Evolutionary conservation across 1,139 yeast genomes (phyloP).

Genomic region (Hanseniaspora gamundiae): DNA sequence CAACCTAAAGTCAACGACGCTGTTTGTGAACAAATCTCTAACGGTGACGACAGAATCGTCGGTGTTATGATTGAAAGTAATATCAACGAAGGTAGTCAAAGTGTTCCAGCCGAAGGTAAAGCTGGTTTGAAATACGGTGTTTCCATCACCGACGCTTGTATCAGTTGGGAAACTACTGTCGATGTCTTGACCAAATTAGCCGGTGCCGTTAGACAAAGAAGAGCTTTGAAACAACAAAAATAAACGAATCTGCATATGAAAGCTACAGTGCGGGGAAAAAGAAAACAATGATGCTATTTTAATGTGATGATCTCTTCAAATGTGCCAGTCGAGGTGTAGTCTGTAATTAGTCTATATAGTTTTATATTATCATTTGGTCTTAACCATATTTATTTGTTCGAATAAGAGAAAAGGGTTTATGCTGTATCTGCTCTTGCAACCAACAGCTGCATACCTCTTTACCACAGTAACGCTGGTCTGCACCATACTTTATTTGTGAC

Average conservation of each 20-base stretch:
- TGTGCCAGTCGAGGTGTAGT: too few species aligned
- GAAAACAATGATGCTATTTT: too few species aligned
- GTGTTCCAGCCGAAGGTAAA: slow-evolving; percentile 66
- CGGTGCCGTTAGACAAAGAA: slow-evolving; percentile 70
- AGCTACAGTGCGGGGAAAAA: too few species aligned
- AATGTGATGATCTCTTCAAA: not conserved
- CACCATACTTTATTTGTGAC: too few species aligned
- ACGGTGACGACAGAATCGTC: slow-evolving; percentile 66
- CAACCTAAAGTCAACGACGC: slow-evolving; percentile 78
- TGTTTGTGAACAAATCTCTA: slow-evolving; percentile 71
- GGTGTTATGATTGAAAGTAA: slow-evolving; percentile 97
- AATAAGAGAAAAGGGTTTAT: too few species aligned
- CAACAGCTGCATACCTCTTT: too few species aligned
- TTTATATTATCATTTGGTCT: not conserved
- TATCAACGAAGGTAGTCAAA: slow-evolving; percentile 86
- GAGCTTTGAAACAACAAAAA: slow-evolving; percentile 27
- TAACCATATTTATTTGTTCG: not conserved
- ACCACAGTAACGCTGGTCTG: too few species aligned
- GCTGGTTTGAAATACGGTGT: slow-evolving; percentile 82
- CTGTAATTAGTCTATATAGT: not conserved
- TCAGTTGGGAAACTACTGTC: slow-evolving; percentile 82
- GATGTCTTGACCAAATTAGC: slow-evolving; percentile 68
- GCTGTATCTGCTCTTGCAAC: too few species aligned
- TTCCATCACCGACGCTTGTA: slow-evolving; percentile 94
- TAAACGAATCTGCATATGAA: not conserved